Evolutionary conservation across 208 protist genomes (phyloP), one percentile per base, ranked within the genome.

Genomic region (Acanthamoeba quina): DNA sequence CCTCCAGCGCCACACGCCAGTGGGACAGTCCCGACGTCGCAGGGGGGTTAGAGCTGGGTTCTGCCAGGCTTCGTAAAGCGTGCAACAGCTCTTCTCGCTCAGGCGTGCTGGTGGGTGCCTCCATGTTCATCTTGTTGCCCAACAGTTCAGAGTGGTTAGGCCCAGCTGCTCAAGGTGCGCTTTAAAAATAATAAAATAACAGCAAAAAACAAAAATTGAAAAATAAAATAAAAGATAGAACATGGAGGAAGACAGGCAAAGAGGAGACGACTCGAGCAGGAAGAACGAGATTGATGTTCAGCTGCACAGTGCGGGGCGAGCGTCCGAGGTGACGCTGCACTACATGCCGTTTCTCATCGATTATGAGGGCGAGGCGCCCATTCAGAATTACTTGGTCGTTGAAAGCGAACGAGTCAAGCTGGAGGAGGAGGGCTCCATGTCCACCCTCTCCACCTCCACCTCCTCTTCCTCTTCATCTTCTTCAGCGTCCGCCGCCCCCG

Each of bases 261-360:
- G 58, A n/a, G 58, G 24, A 9, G 58, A 64, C 6, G 58, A 7
- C 5, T 6, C 58, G 58, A 7, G 58, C 58, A 64, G 19, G 21
- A 64, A 64, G 58, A 70, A 70, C 15, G 64, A 70, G 64, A 70
- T 70, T 37, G 19, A n/a, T 37, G 64, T 70, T 17, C n/a, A 17
- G 7, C 15, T 70, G 64, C 64, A 70, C 10, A 7, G 34, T 29
- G 24, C 15, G 15, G 64, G 19, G 0, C 24, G 29, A 11, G 72
- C 72, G 9, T 15, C 34, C 5, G 72, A 54, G 72, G 21, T 52
- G 44, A 80, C 17, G 21, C 29, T 80, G 21, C 72, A 80, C 72
- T 80, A 80, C 72, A 34, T 80, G 34, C 72, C 72, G 21, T 80
- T 80, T 26, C 72, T 80, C 37, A 80, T 80, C 11, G 72, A 80